Percentiles rank a stretch among this genome's conserved stretches.
phyloP scores from a whole-genome alignment of 495 filamentous ascomycete genomes.

The Penicillium ucsense region DNA sequence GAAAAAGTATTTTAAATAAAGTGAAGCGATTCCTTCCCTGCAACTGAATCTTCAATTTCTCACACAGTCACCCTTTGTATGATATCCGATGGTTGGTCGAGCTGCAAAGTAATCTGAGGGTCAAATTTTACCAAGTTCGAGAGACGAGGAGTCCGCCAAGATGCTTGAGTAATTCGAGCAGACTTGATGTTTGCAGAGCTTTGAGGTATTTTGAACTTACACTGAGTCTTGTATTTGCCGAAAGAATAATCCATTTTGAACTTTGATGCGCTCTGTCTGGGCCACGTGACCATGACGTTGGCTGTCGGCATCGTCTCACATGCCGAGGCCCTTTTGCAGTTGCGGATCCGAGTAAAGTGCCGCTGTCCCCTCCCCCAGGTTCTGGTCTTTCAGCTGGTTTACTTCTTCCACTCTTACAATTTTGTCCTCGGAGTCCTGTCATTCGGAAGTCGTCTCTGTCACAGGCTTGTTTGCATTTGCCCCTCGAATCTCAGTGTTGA shows the following conservation, averaged over 20 bases:
- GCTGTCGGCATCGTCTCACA: constrained; percentile 27
- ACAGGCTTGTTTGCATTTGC: background rate
- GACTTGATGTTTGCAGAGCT: too few relatives aligned
- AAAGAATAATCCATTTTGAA: too few relatives aligned
- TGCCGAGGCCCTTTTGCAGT: constrained; percentile 32
- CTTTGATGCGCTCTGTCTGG: background rate
- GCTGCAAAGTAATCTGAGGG: too few relatives aligned
- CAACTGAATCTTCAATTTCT: background rate
- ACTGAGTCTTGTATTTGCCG: too few relatives aligned
- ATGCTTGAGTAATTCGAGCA: too few relatives aligned
- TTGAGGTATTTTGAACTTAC: too few relatives aligned
- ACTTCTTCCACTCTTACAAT: background rate
- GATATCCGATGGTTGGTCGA: too few relatives aligned
- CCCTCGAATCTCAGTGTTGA: background rate
- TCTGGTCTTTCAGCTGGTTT: background rate
- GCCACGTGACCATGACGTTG: constrained; percentile 37
- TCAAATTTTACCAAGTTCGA: too few relatives aligned
- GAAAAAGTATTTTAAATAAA: constrained; percentile 13
- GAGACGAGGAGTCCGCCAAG: too few relatives aligned
- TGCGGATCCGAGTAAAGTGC: constrained; percentile 23
- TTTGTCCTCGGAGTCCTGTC: constrained; percentile 6
- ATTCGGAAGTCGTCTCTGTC: constrained; percentile 7
- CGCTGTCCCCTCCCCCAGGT: constrained; percentile 7
- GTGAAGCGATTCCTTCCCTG: constrained; percentile 7
- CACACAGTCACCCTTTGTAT: too few relatives aligned